These are phyloP conservation scores for Chalciporus pseudorubinellus DNA, from an alignment of 768 basidiomycete genomes.

Conservation along the genomic window DNA sequence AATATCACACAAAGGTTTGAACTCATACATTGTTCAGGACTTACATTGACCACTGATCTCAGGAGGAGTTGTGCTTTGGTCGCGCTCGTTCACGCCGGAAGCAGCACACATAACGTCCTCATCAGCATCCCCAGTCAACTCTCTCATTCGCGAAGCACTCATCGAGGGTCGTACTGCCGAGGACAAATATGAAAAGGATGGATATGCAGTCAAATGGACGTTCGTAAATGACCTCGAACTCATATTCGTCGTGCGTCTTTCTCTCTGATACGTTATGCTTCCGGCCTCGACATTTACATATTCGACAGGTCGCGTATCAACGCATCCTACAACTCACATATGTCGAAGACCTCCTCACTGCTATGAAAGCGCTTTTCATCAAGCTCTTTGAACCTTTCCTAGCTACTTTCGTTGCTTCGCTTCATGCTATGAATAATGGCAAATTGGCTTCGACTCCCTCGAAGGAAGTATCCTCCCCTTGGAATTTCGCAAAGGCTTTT, in stretches of 20 bases:
- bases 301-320: constrained; percentile 84
- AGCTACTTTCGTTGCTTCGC: constrained; percentile 76
- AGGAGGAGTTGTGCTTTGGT: constrained; percentile 96
- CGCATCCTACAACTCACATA: constrained; percentile 94
- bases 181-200: constrained; percentile 88
- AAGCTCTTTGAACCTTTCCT: constrained; percentile 85
- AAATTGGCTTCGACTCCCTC: constrained; percentile 36
- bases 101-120: constrained; percentile 68
- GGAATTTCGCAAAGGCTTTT: constrained; percentile 71
- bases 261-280: not conserved
- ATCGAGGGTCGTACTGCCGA: constrained; percentile 86
- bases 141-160: constrained; percentile 84
- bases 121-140: constrained; percentile 79
- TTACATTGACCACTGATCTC: constrained; percentile 9
- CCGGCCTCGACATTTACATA: not conserved
- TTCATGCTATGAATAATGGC: constrained; percentile 58
- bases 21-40: not conserved
- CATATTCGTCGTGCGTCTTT: constrained; percentile 83
- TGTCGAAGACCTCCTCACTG: constrained; percentile 80
- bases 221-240: constrained; percentile 94
- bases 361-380: constrained; percentile 82
- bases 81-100: constrained; percentile 89
- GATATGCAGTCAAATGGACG: constrained; percentile 92
- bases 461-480: constrained; percentile 40
- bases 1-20: constrained; percentile 86